Evolutionary conservation across 1,284 basidiomycete genomes (phyloP).

Genomic region (Boletus semigastroideus): DNA sequence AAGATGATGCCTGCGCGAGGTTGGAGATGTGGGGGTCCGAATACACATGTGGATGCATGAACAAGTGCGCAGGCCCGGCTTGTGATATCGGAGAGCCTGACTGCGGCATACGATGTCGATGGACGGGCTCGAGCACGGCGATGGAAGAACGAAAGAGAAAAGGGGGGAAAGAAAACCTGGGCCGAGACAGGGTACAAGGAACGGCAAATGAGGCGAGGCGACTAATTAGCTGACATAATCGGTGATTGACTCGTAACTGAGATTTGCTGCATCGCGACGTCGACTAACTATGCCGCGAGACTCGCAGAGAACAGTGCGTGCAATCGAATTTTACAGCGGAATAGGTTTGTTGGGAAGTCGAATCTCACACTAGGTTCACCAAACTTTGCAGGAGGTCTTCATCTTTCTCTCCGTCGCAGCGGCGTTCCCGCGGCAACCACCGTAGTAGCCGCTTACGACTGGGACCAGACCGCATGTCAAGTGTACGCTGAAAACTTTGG

Average conservation of each 20-base stretch:
- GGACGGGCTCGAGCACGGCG: neutral
- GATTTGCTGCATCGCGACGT: neutral
- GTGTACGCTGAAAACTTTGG: slow-evolving; percentile 64
- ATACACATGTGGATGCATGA: slow-evolving; percentile 9
- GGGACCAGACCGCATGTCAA: slow-evolving; percentile 69
- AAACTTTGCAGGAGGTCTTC: slow-evolving; percentile 59
- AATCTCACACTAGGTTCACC: slow-evolving; percentile 8
- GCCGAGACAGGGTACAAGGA: slow-evolving; percentile 3
- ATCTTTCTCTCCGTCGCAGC: slow-evolving; percentile 61
- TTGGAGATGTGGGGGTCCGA: slow-evolving; percentile 6
- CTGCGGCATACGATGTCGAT: neutral
- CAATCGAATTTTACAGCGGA: slow-evolving; percentile 76
- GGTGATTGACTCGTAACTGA: neutral
- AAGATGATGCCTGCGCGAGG: slow-evolving; percentile 1
- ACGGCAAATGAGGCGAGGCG: slow-evolving; percentile 15
- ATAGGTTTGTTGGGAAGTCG: slow-evolving; percentile 48
- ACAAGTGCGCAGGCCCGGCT: neutral
- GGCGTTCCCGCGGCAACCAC: slow-evolving; percentile 38
- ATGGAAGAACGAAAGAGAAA: neutral
- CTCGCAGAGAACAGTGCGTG: slow-evolving; percentile 36
- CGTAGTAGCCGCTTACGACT: slow-evolving; percentile 60
- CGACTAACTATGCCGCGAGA: slow-evolving; percentile 3
- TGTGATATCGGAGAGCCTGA: neutral
- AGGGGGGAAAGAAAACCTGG: slow-evolving; percentile 4
- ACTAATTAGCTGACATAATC: slow-evolving; percentile 27